Conservation (phyloP, 73 alveolate genomes). For the Paramecium caudatum region DNA sequence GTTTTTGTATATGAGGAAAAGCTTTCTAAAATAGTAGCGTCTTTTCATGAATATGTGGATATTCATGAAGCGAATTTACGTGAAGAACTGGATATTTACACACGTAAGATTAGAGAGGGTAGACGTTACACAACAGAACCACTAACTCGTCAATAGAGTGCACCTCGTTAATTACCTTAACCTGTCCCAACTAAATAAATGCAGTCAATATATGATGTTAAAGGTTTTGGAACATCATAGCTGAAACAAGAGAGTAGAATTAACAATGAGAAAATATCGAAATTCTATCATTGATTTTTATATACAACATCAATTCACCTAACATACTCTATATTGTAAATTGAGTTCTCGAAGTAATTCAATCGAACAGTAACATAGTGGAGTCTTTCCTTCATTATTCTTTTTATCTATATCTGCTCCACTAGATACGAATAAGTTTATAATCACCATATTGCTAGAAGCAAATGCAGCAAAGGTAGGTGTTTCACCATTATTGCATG, state of each 20-base stretch:
- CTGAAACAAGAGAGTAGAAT: not conserved
- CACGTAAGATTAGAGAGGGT: not conserved
- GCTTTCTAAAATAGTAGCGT: not conserved
- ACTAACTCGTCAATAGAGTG: not conserved
- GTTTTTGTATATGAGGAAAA: conserved; percentile 24
- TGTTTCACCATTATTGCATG: conserved; percentile 54
- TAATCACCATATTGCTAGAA: not conserved
- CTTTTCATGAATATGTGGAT: conserved; percentile 31
- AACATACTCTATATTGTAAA: conserved; percentile 5
- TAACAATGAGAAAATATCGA: not conserved
- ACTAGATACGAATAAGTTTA: not conserved
- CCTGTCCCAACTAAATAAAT: not conserved
- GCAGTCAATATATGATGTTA: not conserved
- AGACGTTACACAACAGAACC: not conserved
- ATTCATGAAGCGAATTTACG: not conserved
- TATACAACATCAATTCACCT: not conserved
- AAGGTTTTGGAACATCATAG: not conserved
- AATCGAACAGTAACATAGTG: conserved; percentile 29
- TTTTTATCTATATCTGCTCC: conserved; percentile 55
- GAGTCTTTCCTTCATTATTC: conserved; percentile 54
- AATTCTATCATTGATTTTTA: conserved; percentile 16
- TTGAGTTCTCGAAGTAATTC: conserved; percentile 6
- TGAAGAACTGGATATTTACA: conserved; percentile 33
- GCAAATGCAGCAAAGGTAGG: conserved; percentile 65
- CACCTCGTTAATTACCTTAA: not conserved